Evolutionary conservation across 148 eudicot species (phyloP).

Genomic region (Camellia granthamiana): DNA sequence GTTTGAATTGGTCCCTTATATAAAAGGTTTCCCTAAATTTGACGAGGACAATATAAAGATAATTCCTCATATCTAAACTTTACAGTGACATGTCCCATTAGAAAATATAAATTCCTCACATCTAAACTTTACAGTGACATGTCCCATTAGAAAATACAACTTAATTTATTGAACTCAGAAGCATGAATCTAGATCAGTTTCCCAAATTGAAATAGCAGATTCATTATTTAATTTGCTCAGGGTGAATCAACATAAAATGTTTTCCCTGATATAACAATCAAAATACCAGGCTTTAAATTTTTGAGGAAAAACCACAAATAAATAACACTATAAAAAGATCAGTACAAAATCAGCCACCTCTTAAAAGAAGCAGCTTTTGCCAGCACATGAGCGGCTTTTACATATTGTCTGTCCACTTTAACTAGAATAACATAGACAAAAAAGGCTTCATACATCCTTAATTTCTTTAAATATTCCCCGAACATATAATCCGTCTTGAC

Average conservation of each 20-base stretch:
- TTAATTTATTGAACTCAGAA: neutral
- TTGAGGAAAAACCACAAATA: too few species aligned
- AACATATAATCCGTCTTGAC: too few species aligned
- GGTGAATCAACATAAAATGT: neutral
- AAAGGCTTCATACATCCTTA: too few species aligned
- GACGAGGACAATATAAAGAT: neutral
- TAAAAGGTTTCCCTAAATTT: neutral
- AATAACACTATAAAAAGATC: too few species aligned
- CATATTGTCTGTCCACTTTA: too few species aligned
- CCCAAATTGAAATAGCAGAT: neutral
- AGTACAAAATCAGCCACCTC: too few species aligned
- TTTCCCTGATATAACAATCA: neutral
- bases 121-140: neutral
- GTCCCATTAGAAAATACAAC: neutral
- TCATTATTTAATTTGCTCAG: neutral
- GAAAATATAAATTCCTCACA: too few species aligned
- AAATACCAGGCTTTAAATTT: neutral
- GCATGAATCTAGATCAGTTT: neutral
- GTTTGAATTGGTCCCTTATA: neutral
- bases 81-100: neutral
- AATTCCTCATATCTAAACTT: neutral
- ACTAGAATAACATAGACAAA: too few species aligned
- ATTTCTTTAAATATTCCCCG: too few species aligned
- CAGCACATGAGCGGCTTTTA: too few species aligned
- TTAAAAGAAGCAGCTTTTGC: too few species aligned